phyloP scores from a whole-genome alignment of 495 filamentous ascomycete genomes.

The Aspergillus nanangensis region DNA sequence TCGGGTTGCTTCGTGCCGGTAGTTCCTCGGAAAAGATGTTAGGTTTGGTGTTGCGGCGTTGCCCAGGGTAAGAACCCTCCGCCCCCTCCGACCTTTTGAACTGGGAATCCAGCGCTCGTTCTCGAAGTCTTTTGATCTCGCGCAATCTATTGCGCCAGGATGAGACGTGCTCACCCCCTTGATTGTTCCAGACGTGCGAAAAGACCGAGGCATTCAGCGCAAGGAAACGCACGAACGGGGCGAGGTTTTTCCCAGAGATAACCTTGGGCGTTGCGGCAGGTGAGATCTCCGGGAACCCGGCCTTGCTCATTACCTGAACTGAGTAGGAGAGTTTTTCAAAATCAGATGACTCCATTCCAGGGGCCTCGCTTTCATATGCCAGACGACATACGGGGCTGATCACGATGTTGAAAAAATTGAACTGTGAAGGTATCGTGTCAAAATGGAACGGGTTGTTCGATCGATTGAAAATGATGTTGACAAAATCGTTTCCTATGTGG shows the following conservation, averaged over 20 bases:
- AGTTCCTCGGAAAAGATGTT: conserved; percentile 43
- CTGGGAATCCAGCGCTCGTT: conserved; percentile 41
- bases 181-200: conserved; percentile 80
- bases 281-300: conserved; percentile 85
- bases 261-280: conserved; percentile 84
- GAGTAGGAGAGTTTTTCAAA: conserved; percentile 63
- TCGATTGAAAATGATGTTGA: conserved; percentile 97
- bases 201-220: conserved; percentile 93
- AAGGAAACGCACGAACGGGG: conserved; percentile 83
- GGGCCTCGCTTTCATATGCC: conserved; percentile 22
- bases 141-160: conserved; percentile 84
- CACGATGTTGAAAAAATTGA: conserved; percentile 95
- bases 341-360: conserved; percentile 17
- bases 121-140: conserved; percentile 78
- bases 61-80: conserved; percentile 37
- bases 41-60: conserved; percentile 42
- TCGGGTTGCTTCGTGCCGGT: conserved; percentile 20
- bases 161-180: conserved; percentile 79
- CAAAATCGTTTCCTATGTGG: conserved; percentile 96
- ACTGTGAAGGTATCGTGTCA: conserved; percentile 86
- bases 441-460: conserved; percentile 84
- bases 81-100: conserved; percentile 25
- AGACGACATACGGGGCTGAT: conserved; percentile 77
- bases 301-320: conserved; percentile 77
- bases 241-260: conserved; percentile 71